phyloP scores from a whole-genome alignment of 1,139 yeast genomes.

The Meyerozyma guilliermondii region DNA sequence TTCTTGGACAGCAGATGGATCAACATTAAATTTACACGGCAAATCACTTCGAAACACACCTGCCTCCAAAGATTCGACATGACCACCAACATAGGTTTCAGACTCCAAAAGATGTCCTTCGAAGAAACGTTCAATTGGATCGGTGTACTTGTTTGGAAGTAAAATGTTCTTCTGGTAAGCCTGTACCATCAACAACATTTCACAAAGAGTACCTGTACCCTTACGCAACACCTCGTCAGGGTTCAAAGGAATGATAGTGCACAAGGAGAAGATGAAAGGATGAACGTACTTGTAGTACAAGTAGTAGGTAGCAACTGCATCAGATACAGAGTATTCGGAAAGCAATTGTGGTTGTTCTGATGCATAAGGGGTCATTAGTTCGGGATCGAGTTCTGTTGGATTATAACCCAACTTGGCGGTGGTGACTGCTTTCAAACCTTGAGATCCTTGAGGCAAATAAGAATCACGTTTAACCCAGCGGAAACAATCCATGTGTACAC shows the following conservation, averaged over 20 bases:
- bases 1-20: constrained; percentile 79
- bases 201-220: constrained; percentile 98
- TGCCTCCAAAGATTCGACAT: constrained; percentile 95
- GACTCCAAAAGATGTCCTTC: constrained; percentile 92
- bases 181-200: constrained; percentile 95
- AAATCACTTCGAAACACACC: constrained; percentile 95
- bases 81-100: constrained; percentile 98
- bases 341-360: constrained; percentile 86
- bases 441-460: constrained; percentile 96
- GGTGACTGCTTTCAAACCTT: constrained; percentile 96
- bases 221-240: constrained; percentile 95
- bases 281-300: constrained; percentile 94
- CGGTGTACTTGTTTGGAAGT: constrained; percentile 89
- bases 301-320: constrained; percentile 98
- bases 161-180: constrained; percentile 76
- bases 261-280: constrained; percentile 92
- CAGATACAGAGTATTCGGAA: constrained; percentile 97
- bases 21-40: constrained; percentile 68
- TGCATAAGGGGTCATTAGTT: constrained; percentile 96
- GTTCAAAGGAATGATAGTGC: constrained; percentile 91
- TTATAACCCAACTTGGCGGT: constrained; percentile 93
- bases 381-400: constrained; percentile 96
- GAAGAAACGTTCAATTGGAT: constrained; percentile 87
- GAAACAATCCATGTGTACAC: constrained; percentile 96
- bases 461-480: constrained; percentile 99